These are phyloP conservation scores for Novymonas esmeraldas DNA, from an alignment of 208 protist species.

Conservation along the genomic window DNA sequence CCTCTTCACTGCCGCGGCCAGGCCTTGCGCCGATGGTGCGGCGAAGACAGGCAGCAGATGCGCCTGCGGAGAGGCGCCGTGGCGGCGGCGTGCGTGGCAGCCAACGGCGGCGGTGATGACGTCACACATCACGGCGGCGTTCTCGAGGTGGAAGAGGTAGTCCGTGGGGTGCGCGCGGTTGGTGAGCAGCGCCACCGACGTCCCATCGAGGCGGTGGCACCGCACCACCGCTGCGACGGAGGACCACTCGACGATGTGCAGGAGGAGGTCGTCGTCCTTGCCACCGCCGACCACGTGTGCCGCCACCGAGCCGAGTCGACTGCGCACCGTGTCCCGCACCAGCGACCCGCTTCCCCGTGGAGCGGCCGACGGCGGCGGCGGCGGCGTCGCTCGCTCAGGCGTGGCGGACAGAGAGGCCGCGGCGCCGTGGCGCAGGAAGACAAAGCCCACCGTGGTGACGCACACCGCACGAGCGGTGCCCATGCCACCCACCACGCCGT, in stretches of 20 bases:
- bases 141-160: slow-evolving; percentile 41
- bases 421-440: slow-evolving; percentile 36
- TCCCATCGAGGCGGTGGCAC: slow-evolving; percentile 36
- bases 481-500: slow-evolving; percentile 8
- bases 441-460: slow-evolving; percentile 39
- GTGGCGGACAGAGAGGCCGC: not conserved
- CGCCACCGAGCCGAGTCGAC: not conserved
- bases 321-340: not conserved
- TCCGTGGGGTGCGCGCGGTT: slow-evolving; percentile 37
- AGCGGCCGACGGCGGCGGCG: not conserved
- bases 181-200: slow-evolving; percentile 47
- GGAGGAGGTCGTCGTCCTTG: slow-evolving; percentile 22
- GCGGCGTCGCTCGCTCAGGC: not conserved
- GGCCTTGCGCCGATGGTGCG: slow-evolving; percentile 43
- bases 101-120: slow-evolving; percentile 16
- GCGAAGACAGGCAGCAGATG: slow-evolving; percentile 41
- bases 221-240: slow-evolving; percentile 49
- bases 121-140: slow-evolving; percentile 14
- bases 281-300: too few species aligned
- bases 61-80: not conserved
- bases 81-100: slow-evolving; percentile 22
- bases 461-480: slow-evolving; percentile 32
- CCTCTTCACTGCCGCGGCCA: slow-evolving; percentile 44
- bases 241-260: slow-evolving; percentile 39
- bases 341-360: not conserved